Evolutionary conservation across 1,284 basidiomycete species (phyloP).

Genomic region (Porodaedalea pini): DNA sequence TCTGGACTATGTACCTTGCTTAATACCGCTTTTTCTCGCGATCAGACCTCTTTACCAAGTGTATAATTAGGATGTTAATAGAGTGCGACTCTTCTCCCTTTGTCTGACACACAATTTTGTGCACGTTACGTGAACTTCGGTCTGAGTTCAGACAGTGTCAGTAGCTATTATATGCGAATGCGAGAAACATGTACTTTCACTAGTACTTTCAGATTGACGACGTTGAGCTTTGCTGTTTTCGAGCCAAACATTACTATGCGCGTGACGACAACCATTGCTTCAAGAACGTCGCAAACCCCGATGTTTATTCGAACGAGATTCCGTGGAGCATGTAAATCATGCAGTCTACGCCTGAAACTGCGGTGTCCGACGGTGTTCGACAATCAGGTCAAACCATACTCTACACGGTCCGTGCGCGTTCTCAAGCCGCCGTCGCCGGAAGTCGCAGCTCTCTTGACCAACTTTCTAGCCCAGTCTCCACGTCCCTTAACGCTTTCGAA

Average conservation of each 20-base stretch:
- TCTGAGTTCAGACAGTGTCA: too few relatives aligned
- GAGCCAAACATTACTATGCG: too few relatives aligned
- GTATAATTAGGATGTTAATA: constrained; percentile 50
- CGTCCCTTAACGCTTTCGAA: constrained; percentile 65
- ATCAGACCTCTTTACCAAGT: constrained; percentile 67
- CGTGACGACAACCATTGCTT: too few relatives aligned
- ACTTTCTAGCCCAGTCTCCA: constrained; percentile 54
- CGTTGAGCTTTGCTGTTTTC: too few relatives aligned
- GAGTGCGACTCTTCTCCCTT: background rate
- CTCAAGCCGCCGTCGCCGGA: constrained; percentile 36
- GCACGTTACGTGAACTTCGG: too few relatives aligned
- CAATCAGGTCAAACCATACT: background rate
- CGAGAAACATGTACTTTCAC: too few relatives aligned
- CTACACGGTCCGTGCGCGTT: constrained; percentile 21
- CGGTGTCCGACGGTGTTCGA: background rate
- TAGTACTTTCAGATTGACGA: too few relatives aligned
- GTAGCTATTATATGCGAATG: too few relatives aligned
- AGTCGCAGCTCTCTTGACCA: constrained; percentile 45
- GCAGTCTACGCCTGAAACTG: background rate
- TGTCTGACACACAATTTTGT: background rate
- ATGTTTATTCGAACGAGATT: background rate
- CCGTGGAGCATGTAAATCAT: background rate
- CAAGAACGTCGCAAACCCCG: too few relatives aligned
- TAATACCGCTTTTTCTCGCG: constrained; percentile 15
- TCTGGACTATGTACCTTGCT: background rate